A percentile compares a stretch with the other conserved stretches of the same genome.
Evolutionary conservation across 768 basidiomycete species (phyloP).

Genomic region (Lactarius tabidus): DNA sequence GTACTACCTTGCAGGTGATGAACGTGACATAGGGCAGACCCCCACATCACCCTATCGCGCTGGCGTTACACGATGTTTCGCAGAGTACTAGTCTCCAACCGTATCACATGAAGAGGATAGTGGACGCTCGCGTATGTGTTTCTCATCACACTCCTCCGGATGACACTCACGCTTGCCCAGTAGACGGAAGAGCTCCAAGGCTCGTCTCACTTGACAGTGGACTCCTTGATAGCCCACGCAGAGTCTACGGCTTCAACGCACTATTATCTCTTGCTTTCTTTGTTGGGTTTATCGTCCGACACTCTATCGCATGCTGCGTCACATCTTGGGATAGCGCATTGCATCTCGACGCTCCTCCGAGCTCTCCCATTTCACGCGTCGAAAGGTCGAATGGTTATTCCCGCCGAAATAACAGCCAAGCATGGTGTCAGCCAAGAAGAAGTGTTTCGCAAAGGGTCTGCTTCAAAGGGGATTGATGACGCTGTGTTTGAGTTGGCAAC

Average conservation of each 20-base stretch:
- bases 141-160: neutral
- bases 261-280: constrained; percentile 69
- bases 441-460: constrained; percentile 54
- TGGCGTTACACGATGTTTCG: constrained; percentile 61
- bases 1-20: constrained; percentile 18
- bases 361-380: constrained; percentile 74
- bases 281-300: constrained; percentile 50
- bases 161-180: constrained; percentile 6
- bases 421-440: constrained; percentile 79
- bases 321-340: constrained; percentile 74
- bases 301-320: constrained; percentile 72
- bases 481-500: constrained; percentile 84
- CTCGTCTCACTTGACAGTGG: constrained; percentile 61
- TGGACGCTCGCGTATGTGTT: constrained; percentile 73
- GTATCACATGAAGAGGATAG: constrained; percentile 78
- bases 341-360: constrained; percentile 65
- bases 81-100: constrained; percentile 48
- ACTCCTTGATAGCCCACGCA: constrained; percentile 65
- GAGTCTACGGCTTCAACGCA: constrained; percentile 79
- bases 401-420: constrained; percentile 75
- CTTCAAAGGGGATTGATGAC: constrained; percentile 61
- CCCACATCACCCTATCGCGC: constrained; percentile 74
- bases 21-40: constrained; percentile 56
- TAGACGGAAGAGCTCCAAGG: constrained; percentile 66
- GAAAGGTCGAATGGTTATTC: constrained; percentile 68